Percentiles rank a stretch among this genome's conserved stretches.
These are phyloP conservation scores for Effrenium voratum DNA, from an alignment of 73 alveolate genomes.

Conservation along the genomic window DNA sequence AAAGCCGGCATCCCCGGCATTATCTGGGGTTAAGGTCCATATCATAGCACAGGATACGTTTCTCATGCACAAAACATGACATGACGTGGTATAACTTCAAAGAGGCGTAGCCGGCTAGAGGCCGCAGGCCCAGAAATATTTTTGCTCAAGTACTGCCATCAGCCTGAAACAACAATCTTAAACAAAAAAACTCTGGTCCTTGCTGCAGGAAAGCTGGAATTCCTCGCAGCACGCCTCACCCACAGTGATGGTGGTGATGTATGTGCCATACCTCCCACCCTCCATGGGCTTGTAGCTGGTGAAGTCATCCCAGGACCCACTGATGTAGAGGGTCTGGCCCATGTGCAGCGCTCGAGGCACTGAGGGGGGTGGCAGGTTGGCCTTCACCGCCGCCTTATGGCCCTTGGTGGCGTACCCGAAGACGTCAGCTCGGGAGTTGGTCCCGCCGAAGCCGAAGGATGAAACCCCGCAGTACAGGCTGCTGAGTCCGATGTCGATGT, in stretches of 20 bases:
- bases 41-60: too few species aligned
- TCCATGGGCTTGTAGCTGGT: conserved; percentile 77
- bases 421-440: conserved; percentile 86
- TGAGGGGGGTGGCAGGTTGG: conserved; percentile 65
- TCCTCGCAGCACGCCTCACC: conserved; percentile 71
- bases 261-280: conserved; percentile 72
- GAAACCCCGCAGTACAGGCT: conserved; percentile 70
- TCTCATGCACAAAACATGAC: too few species aligned
- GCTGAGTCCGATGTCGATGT: conserved; percentile 79
- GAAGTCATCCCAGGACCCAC: conserved; percentile 79
- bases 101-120: not conserved
- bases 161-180: too few species aligned
- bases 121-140: too few species aligned
- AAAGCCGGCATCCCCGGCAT: too few species aligned
- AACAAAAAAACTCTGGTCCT: too few species aligned
- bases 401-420: conserved; percentile 87
- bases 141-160: too few species aligned
- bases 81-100: not conserved
- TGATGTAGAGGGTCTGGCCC: conserved; percentile 64
- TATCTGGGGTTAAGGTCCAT: too few species aligned
- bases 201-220: conserved; percentile 43
- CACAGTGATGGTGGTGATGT: not conserved
- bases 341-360: conserved; percentile 81
- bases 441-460: conserved; percentile 81
- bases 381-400: conserved; percentile 91